Percentiles rank a stretch among this genome's conserved stretches.
Conservation (phyloP, 176 grass and related monocot species). For the Triticum urartu region DNA sequence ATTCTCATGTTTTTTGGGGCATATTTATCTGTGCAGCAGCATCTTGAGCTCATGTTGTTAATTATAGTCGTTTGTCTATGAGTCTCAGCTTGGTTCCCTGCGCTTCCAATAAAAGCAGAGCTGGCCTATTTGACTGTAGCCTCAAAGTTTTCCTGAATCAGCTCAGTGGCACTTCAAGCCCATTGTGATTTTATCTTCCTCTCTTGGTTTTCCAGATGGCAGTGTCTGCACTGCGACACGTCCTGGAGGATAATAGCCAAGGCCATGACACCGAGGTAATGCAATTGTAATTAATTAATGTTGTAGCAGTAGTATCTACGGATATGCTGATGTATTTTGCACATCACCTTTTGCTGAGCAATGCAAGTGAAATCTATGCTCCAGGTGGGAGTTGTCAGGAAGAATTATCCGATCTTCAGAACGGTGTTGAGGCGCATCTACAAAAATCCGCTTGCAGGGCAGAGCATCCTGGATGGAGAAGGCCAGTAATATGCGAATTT, state of each 20-base stretch:
- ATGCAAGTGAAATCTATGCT: not conserved
- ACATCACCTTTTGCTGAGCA: not conserved
- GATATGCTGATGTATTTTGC: not conserved
- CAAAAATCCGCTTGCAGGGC: not conserved
- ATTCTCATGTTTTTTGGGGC: not conserved
- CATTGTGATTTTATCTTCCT: not conserved
- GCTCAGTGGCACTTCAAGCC: not conserved
- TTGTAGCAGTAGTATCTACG: not conserved
- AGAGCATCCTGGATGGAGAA: not conserved
- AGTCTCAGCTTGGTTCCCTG: not conserved
- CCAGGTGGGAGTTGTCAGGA: slow-evolving; percentile 30
- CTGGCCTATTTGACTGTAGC: not conserved
- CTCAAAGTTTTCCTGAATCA: not conserved
- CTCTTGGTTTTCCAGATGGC: slow-evolving; percentile 31
- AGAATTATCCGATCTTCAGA: slow-evolving; percentile 6
- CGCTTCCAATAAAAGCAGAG: not conserved
- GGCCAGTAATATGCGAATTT: not conserved
- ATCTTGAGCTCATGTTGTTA: not conserved
- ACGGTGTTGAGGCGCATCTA: not conserved
- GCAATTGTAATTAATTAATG: not conserved
- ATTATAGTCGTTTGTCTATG: not conserved
- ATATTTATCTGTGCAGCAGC: not conserved
- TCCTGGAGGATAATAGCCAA: not conserved
- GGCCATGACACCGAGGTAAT: slow-evolving; percentile 25
- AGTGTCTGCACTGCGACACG: slow-evolving; percentile 19